Evolutionary conservation across 768 basidiomycete species (phyloP).

Genomic region (Tephrocybe sp.): DNA sequence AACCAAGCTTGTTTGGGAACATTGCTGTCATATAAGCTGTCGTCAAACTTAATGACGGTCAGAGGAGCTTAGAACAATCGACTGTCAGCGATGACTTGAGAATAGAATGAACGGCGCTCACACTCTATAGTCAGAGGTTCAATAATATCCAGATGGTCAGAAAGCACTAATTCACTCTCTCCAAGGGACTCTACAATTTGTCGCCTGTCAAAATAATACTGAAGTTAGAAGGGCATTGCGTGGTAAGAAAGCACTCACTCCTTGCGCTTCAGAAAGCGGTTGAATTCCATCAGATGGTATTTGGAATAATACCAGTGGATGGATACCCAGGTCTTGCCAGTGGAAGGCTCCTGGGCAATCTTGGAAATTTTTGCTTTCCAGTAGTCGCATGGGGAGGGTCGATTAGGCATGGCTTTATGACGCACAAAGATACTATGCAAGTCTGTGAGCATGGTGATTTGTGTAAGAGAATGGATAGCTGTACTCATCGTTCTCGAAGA

Average conservation of each 20-base stretch:
- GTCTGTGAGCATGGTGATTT: constrained; percentile 7
- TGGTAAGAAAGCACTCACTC: neutral
- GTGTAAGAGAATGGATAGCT: constrained; percentile 9
- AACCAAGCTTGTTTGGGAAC: too few species aligned
- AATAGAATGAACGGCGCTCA: too few species aligned
- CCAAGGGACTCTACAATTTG: neutral
- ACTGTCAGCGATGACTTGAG: neutral
- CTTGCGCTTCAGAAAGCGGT: neutral
- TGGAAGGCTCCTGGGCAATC: neutral
- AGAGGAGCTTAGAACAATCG: neutral
- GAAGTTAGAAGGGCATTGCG: neutral
- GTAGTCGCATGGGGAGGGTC: neutral
- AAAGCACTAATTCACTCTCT: neutral
- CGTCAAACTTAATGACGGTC: neutral
- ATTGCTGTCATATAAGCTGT: too few species aligned
- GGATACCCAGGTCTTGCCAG: neutral
- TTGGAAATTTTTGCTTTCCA: neutral
- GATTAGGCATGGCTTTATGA: neutral
- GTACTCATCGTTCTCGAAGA: too few species aligned
- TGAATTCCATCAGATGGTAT: neutral
- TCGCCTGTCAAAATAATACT: neutral
- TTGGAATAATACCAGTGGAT: neutral
- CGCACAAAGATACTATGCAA: neutral
- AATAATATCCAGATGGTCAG: neutral
- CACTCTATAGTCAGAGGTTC: neutral